Evolutionary conservation across 129 eudicot species (phyloP), one percentile per base, ranked within the genome.

Genomic region (Lactuca sativa): DNA sequence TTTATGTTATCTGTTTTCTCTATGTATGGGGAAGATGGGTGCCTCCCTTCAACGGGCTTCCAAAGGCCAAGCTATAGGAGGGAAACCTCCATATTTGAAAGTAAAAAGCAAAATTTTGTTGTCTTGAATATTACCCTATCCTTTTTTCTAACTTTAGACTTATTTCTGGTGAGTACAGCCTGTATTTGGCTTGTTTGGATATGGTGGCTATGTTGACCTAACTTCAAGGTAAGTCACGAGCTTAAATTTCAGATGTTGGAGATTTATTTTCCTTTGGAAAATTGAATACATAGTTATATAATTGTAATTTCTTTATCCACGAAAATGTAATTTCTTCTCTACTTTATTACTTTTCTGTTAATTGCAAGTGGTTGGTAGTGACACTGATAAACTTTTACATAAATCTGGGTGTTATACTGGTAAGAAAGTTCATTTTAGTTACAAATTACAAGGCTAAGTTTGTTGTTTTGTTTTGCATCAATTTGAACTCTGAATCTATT

Each of bases 21-120:
- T 73, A 70, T 68, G 21, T 52, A 88, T 96, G 97, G 97, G 96
- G n/a, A 91, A 78, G 71, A 86, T 91, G 89, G 97, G 96, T 5
- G 93, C 96, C 17, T 91, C 97, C 9, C 71, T 82, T n/a, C 93
- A 86, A 74, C 66, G 95, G 60, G 74, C 83, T 56, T 64, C 37
- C 1, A 86, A 86, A 80, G 66, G 56, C 14, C 78, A 73, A 62
- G 93, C 92, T 30, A 69, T 88, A 59, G 96, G 96, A 47, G 90
- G 97, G 6, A 82, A 82, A 55, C 96, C 96, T 82, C 93, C 97
- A 21, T 88, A 77, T 66, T 59, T 91, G 65, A 76, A 33, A 85
- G 97, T 91, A 48, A 48, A 18, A 56, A 25, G 13, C 17, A 61
- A 51, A 59, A n/a, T 6, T 6, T 47, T 59, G 43, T 37, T 43